phyloP scores from a whole-genome alignment of 2,329 filamentous ascomycete genomes.

The Gliomastix tumulicola region DNA sequence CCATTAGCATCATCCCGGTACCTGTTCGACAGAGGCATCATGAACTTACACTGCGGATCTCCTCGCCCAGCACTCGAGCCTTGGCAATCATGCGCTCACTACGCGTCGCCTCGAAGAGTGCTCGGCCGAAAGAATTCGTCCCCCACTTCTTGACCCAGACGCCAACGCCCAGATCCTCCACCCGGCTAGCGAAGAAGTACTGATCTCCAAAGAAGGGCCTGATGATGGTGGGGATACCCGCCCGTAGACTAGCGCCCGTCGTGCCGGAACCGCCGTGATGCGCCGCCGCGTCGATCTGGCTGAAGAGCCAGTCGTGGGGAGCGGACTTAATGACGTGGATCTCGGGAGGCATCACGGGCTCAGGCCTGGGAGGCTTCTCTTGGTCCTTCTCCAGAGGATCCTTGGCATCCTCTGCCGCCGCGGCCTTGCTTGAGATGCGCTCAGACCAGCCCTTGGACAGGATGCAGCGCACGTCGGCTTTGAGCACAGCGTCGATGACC shows the following conservation, averaged over 20 bases:
- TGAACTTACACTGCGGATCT: constrained; percentile 73
- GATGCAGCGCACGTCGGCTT: constrained; percentile 90
- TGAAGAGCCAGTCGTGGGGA: constrained; percentile 95
- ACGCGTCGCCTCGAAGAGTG: constrained; percentile 86
- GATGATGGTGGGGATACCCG: constrained; percentile 88
- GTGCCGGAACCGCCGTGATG: constrained; percentile 95
- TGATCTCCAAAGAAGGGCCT: constrained; percentile 98
- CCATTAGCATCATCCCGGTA: background rate
- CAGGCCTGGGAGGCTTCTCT: constrained; percentile 38
- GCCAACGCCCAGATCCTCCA: constrained; percentile 90
- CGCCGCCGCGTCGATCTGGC: constrained; percentile 85
- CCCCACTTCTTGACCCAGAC: constrained; percentile 86
- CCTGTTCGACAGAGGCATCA: background rate
- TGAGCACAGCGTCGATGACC: constrained; percentile 85
- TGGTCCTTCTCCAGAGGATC: constrained; percentile 15
- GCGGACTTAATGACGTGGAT: constrained; percentile 85
- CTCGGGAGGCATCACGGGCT: constrained; percentile 64
- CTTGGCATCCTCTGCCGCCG: background rate
- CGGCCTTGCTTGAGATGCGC: constrained; percentile 45
- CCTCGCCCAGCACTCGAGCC: constrained; percentile 72
- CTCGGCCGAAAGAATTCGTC: constrained; percentile 74
- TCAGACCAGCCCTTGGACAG: constrained; percentile 97
- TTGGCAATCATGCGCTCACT: constrained; percentile 88
- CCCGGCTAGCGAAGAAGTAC: constrained; percentile 85
- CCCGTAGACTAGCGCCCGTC: constrained; percentile 84